A percentile compares a stretch with the other conserved stretches of the same genome.
Conservation (phyloP, 2,329 filamentous ascomycete genomes). For the Diaporthe vaccinii region DNA sequence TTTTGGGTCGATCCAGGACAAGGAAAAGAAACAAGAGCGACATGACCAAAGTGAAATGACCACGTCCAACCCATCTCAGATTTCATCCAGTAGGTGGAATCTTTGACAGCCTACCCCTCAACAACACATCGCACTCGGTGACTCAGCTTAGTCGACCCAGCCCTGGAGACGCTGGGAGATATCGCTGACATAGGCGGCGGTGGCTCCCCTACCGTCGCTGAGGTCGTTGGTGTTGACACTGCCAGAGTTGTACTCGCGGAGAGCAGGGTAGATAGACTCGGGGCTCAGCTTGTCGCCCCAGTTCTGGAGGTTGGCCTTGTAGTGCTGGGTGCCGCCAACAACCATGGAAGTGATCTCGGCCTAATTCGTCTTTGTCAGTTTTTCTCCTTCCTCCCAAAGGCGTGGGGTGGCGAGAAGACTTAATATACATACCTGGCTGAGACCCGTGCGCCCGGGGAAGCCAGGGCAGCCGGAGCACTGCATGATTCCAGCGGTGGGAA, state of each 20-base stretch:
- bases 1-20: background rate
- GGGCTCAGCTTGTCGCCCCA: slow-evolving; percentile 47
- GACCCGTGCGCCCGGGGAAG: slow-evolving; percentile 50
- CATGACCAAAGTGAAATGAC: background rate
- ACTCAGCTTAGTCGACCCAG: slow-evolving; percentile 18
- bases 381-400: background rate
- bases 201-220: slow-evolving; percentile 46
- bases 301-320: slow-evolving; percentile 48
- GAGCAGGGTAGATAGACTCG: slow-evolving; percentile 54
- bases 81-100: background rate
- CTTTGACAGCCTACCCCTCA: background rate
- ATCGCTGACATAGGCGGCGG: slow-evolving; percentile 29
- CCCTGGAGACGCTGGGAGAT: slow-evolving; percentile 32
- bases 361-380: background rate
- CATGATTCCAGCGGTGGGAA: slow-evolving; percentile 55
- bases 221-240: slow-evolving; percentile 52
- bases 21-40: background rate
- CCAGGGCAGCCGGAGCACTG: slow-evolving; percentile 53
- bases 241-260: slow-evolving; percentile 57
- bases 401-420: fast-evolving
- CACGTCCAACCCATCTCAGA: background rate
- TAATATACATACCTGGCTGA: slow-evolving; percentile 45
- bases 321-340: slow-evolving; percentile 47
- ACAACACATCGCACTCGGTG: background rate
- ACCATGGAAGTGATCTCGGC: slow-evolving; percentile 17